phyloP scores from a whole-genome alignment of 2,329 filamentous ascomycete species.

The Cladosporium sp. region DNA sequence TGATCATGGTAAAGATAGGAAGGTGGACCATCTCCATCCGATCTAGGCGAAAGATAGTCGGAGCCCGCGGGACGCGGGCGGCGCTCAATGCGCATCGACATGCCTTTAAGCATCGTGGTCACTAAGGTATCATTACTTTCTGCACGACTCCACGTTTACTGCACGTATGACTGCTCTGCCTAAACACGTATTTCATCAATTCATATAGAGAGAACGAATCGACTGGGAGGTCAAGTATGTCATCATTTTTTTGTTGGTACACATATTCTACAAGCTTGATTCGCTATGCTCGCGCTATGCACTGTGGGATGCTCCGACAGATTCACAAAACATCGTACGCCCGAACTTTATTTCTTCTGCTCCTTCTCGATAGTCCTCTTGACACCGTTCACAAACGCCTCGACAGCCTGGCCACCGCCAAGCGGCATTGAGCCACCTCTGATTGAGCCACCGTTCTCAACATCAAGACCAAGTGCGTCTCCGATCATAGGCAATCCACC shows the following conservation, averaged over 20 bases:
- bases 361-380: slow-evolving; percentile 70
- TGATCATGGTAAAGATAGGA: neutral
- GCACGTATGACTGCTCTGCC: too few species aligned
- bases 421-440: slow-evolving; percentile 74
- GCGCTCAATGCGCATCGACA: too few species aligned
- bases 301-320: neutral
- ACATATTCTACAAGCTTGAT: slow-evolving; percentile 5
- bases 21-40: neutral
- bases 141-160: too few species aligned
- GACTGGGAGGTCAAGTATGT: neutral
- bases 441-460: slow-evolving; percentile 81
- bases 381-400: slow-evolving; percentile 86
- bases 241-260: neutral
- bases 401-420: slow-evolving; percentile 81
- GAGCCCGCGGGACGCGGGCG: slow-evolving; percentile 1
- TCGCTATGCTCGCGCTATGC: neutral
- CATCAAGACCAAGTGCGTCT: slow-evolving; percentile 74
- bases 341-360: neutral
- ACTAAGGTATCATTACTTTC: too few species aligned
- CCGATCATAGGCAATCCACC: slow-evolving; percentile 87
- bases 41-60: slow-evolving; percentile 3
- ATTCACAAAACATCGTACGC: too few species aligned
- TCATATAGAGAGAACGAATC: too few species aligned
- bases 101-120: too few species aligned
- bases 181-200: too few species aligned